A percentile compares a stretch with the other conserved stretches of the same genome.
Evolutionary conservation across 257 asterid species (phyloP).

Genomic region (Nicotiana paniculata): DNA sequence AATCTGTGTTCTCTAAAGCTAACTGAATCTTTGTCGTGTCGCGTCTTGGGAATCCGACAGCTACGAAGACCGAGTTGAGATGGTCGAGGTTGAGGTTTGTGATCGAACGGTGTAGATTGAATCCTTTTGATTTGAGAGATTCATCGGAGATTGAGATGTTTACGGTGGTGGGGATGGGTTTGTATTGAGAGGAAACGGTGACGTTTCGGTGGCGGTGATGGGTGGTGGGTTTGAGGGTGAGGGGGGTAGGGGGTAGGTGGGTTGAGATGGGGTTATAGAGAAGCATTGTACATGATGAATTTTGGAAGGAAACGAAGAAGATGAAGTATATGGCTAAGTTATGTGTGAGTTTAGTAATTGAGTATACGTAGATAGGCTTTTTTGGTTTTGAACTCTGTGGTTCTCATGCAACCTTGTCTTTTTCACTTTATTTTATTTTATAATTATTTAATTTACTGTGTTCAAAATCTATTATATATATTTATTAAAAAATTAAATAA

Average conservation of each 20-base stretch:
- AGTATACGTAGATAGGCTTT: not conserved
- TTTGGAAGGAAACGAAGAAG: not conserved
- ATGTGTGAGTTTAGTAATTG: too few species aligned
- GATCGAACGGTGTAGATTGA: conserved; percentile 61
- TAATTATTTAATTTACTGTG: too few species aligned
- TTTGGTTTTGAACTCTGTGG: not conserved
- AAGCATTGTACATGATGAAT: conserved; percentile 36
- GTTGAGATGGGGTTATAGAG: conserved; percentile 39
- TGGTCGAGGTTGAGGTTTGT: conserved; percentile 64
- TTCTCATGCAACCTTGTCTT: not conserved
- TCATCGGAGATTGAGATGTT: conserved; percentile 51
- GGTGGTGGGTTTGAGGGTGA: conserved; percentile 17
- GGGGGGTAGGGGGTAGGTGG: conserved; percentile 16
- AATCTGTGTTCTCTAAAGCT: conserved; percentile 85
- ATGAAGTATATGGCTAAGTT: not conserved
- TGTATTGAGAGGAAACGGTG: conserved; percentile 26
- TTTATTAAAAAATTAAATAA: too few species aligned
- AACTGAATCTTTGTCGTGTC: conserved; percentile 65
- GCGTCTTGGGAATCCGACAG: conserved; percentile 88
- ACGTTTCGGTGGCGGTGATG: conserved; percentile 20
- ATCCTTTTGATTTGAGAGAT: conserved; percentile 61
- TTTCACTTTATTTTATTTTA: not conserved
- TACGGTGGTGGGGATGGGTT: conserved; percentile 10
- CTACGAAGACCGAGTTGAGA: conserved; percentile 69
- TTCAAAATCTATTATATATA: too few species aligned